These are phyloP conservation scores for Cyclotella choctawhatcheeana DNA, from an alignment of 108 stramenopile species.

Conservation along the genomic window DNA sequence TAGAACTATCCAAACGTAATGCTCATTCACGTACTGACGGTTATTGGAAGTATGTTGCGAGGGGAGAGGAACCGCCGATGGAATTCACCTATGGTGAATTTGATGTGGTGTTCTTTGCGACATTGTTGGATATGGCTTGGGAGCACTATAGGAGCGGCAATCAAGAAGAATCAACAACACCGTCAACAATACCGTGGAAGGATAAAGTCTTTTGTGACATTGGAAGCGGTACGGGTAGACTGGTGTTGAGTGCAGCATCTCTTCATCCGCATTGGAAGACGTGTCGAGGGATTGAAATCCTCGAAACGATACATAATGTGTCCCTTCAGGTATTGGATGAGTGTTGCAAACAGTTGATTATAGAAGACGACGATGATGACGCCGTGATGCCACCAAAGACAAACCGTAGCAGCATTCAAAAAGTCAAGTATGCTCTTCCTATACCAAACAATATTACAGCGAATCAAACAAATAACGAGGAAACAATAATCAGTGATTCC, in stretches of 20 bases:
- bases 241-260: conserved; percentile 76
- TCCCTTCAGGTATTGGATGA: conserved; percentile 48
- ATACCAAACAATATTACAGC: conserved; percentile 17
- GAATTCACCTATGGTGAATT: conserved; percentile 86
- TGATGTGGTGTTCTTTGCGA: conserved; percentile 72
- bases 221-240: conserved; percentile 80
- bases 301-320: conserved; percentile 61
- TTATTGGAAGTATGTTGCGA: conserved; percentile 77
- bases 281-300: conserved; percentile 72
- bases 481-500: background rate
- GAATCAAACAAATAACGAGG: conserved; percentile 4
- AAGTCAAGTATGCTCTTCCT: conserved; percentile 20
- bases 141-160: conserved; percentile 12
- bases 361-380: too few relatives aligned
- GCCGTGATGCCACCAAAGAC: too few relatives aligned
- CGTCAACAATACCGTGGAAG: conserved; percentile 29
- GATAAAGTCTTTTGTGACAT: conserved; percentile 74
- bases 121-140: conserved; percentile 62
- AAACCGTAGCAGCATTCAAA: too few relatives aligned
- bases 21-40: conserved; percentile 80
- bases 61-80: conserved; percentile 70
- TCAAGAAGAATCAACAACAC: conserved; percentile 7
- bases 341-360: too few relatives aligned
- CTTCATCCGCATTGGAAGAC: conserved; percentile 72
- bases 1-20: conserved; percentile 60